phyloP scores from a whole-genome alignment of 2,329 filamentous ascomycete genomes.

The Colletotrichum aenigma region DNA sequence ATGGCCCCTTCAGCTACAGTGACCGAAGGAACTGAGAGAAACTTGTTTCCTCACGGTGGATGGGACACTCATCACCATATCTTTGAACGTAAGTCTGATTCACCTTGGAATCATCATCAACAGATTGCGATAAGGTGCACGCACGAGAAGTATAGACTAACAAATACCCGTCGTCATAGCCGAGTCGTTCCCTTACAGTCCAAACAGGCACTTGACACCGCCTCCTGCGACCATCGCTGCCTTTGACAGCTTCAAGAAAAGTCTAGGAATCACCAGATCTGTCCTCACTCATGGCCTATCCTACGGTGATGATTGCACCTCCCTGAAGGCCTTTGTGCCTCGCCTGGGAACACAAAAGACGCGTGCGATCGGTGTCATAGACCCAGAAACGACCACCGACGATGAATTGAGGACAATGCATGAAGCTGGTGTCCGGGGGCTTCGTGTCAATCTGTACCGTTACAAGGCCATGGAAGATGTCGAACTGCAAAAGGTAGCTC shows the following conservation, averaged over 20 bases:
- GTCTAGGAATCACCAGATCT: constrained; percentile 32
- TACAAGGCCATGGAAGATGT: constrained; percentile 40
- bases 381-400: constrained; percentile 27
- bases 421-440: constrained; percentile 32
- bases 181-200: constrained; percentile 3
- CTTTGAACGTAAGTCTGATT: constrained; percentile 30
- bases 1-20: background rate
- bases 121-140: background rate
- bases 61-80: constrained; percentile 38
- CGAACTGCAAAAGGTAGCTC: constrained; percentile 32
- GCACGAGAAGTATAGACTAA: background rate
- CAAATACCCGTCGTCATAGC: background rate
- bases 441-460: constrained; percentile 39
- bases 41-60: constrained; percentile 30
- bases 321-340: constrained; percentile 32
- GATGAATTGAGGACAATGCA: constrained; percentile 28
- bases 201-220: constrained; percentile 6
- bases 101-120: background rate
- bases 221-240: constrained; percentile 2
- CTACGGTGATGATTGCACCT: constrained; percentile 38
- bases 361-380: constrained; percentile 32
- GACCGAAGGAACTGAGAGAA: background rate
- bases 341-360: constrained; percentile 29
- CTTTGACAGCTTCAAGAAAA: constrained; percentile 20
- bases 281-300: constrained; percentile 40